A percentile compares a stretch with the other conserved stretches of the same genome.
Conservation (phyloP, 306 rosid genomes). For the Rubus parviflorus region DNA sequence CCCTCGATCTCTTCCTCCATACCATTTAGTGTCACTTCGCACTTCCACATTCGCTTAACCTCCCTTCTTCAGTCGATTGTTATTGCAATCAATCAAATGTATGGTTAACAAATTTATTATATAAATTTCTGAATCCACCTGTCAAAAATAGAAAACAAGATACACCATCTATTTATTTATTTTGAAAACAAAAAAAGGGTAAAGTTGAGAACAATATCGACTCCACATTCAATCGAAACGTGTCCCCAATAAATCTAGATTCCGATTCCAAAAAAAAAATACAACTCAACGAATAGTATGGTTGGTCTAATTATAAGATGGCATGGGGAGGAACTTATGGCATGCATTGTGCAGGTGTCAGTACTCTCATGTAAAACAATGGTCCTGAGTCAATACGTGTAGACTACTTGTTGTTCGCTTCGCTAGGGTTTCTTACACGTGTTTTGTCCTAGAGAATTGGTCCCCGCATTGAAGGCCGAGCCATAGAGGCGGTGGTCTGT, state of each 20-base stretch:
- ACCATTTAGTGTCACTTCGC: no score
- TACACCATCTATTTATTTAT: no score
- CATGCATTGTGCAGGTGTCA: slow-evolving; percentile 20
- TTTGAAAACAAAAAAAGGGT: neutral
- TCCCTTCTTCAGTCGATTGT: no score
- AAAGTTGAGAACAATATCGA: neutral
- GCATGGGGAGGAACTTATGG: slow-evolving; percentile 18
- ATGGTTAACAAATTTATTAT: no score
- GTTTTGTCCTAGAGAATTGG: slow-evolving; percentile 33
- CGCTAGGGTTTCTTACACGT: slow-evolving; percentile 23
- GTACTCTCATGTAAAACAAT: slow-evolving; percentile 6
- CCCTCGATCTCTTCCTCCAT: no score
- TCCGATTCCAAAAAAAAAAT: neutral
- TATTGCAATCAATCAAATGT: no score
- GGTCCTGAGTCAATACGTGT: slow-evolving; percentile 27
- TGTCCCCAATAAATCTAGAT: neutral
- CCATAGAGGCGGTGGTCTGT: slow-evolving; percentile 15
- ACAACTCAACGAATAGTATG: neutral
- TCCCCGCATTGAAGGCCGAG: slow-evolving; percentile 54
- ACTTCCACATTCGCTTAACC: no score
- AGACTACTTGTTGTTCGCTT: neutral
- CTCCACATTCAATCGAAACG: neutral
- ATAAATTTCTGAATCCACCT: no score
- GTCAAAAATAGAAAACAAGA: no score
- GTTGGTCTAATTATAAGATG: neutral